Base-by-base conservation (phyloP, 495 filamentous ascomycete species). In the Xylaria castorea region DNA sequence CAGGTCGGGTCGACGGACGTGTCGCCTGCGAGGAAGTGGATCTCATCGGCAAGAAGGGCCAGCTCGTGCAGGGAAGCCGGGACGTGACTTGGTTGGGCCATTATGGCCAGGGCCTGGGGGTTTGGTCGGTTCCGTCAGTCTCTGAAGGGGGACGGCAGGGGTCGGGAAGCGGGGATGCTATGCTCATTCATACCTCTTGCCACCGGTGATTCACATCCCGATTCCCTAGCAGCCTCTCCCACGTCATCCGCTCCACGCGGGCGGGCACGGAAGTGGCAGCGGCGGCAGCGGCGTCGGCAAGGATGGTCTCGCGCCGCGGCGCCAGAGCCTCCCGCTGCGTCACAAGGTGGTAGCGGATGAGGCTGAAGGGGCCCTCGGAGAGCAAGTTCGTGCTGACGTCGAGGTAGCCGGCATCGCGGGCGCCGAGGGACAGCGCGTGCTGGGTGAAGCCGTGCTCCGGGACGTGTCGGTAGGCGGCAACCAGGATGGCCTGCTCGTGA, bases 361-460 rank as follows among this genome's bases (percentile, higher is more conserved):
- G 85, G 68, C 92, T 90, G 82, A 97, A 97, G 67, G 89, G 89
- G 18, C 91, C 93, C 36, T 89, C 85, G 34, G 94, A 91, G 66
- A 99, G 88, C 1, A 98, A 80, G 76, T 94, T 95, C 48, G 91
- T 87, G 22, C 92, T 93, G 74, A 94, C 92, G 77, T 96, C 93
- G 55, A 94, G 91, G 81, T 95, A 97, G 61, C 94, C 93, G 36
- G 89, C 89, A 75, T 95, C 93, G 75, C 91, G 90, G 51, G 93
- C 92, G 76, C 95, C 96, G 48, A 92, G 87, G 53, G 89, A 87
- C 11, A 99, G 87, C 3, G 94, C 83, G 11, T 87, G 81, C 38
- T 78, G 75, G 3, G 93, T 91, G 87, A 98, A 98, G 78, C 97
- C 96, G 79, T 94, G 90, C 38, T 81, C 70, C 58, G 94, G 94